Evolutionary conservation across 2,329 filamentous ascomycete genomes (phyloP), one percentile per base, ranked within the genome.

Genomic region (Pseudogymnoascus sp.): DNA sequence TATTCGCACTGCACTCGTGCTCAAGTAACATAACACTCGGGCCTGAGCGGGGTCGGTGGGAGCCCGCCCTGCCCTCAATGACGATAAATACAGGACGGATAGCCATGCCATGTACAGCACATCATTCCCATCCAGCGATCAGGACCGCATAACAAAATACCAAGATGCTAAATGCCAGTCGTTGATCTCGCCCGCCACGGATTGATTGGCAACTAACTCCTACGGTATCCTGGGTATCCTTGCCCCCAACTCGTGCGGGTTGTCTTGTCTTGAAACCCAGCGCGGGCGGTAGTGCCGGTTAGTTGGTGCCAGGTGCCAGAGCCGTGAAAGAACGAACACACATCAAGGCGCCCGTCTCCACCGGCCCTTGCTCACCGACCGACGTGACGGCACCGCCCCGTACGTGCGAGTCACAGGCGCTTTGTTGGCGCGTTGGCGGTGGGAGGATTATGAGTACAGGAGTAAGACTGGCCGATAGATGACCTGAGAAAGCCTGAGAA

Each of bases 211-310:
- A 19, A 19, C 19, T 19, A 19, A 19, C 19, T 19, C 19, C 19
- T 19, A 1, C 2, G 19, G 19, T 19, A 19, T 19, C 19, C 19
- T 19, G 19, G 30, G 30, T 9, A 33, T 33, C 30, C 30, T 11
- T 11, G 11, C 30, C 30, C 30, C 30, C 30, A 33, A 19, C 36
- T 39, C 36, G 36, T 16, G 36, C 36, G 36, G 5, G 7, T 7
- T 42, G 41, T 45, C 41, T 45, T 42, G 42, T 28, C 42, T 49
- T 49, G 42, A 49, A 49, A 49, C 42, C 42, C 42, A 28, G 42
- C 42, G 42, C 42, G 42, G 42, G 42, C 5, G 42, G 22, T 49
- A 49, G 42, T 49, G 42, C 42, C 42, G 41, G 11, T n/a, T 45
- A 25, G 22, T n/a, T 7, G 30, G 8, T 33, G 30, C 30, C 9